These are phyloP conservation scores for Nothopassalora personata DNA, from an alignment of 2,329 filamentous ascomycete genomes.

Conservation along the genomic window DNA sequence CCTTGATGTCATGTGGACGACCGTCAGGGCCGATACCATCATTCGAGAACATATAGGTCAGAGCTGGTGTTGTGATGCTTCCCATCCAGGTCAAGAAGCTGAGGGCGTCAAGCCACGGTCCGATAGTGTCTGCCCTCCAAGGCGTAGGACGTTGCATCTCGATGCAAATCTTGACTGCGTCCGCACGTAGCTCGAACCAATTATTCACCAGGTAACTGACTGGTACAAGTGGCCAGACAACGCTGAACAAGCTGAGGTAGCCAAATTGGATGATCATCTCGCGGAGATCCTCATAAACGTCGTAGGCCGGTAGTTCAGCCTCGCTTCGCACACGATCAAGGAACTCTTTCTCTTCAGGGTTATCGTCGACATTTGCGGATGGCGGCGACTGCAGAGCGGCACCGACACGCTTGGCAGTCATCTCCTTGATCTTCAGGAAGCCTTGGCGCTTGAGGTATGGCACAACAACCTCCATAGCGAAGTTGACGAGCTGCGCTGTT, in stretches of 20 bases:
- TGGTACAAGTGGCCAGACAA: slow-evolving; percentile 89
- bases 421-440: slow-evolving; percentile 72
- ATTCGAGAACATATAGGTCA: slow-evolving; percentile 83
- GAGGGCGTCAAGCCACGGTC: slow-evolving; percentile 81
- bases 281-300: slow-evolving; percentile 83
- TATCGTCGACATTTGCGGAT: slow-evolving; percentile 53
- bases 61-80: slow-evolving; percentile 76
- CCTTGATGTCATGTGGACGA: slow-evolving; percentile 63
- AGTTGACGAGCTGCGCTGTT: slow-evolving; percentile 84
- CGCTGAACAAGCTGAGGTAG: slow-evolving; percentile 85
- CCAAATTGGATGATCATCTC: slow-evolving; percentile 86
- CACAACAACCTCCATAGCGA: slow-evolving; percentile 76
- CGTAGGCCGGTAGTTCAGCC: slow-evolving; percentile 74
- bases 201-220: slow-evolving; percentile 90
- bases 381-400: slow-evolving; percentile 32
- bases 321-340: slow-evolving; percentile 76
- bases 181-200: slow-evolving; percentile 89
- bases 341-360: slow-evolving; percentile 73
- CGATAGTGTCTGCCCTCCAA: slow-evolving; percentile 86
- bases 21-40: slow-evolving; percentile 61
- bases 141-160: slow-evolving; percentile 86
- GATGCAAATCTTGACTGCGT: slow-evolving; percentile 88
- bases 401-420: slow-evolving; percentile 56
- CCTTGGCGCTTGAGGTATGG: slow-evolving; percentile 77
- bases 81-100: slow-evolving; percentile 92